Evolutionary conservation across 2,329 filamentous ascomycete genomes (phyloP), one percentile per base, ranked within the genome.

Genomic region (Periconia digitata): DNA sequence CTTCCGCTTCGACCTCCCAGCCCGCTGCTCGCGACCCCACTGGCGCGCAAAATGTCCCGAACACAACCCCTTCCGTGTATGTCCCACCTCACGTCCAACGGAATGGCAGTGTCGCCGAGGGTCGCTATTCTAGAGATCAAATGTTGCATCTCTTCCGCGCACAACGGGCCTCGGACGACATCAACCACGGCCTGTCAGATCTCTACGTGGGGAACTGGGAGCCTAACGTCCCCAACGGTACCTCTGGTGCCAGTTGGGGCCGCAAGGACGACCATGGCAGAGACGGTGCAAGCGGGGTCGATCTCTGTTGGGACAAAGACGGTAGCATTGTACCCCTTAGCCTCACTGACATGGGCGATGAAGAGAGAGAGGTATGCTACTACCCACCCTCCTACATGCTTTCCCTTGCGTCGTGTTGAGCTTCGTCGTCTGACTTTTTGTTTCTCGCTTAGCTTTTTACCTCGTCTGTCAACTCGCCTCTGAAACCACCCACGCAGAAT

Each of bases 381-480:
- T 17, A 8, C 36, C 40, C 18, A 46, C 40, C 38, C 32, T 44
- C 8, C 18, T 27, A 40, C 40, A 38, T 48, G 42, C 22, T 21
- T 48, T 16, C n/a, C n/a, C 6, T 42, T 43, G 32, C 5, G 10
- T 32, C 27, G 10, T 32, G 27, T 32, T 32, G 12, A 13, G 27
- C n/a, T 32, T 32, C 10, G n/a, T 10, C 27, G 5, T 5, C 59
- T 62, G 48, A 64, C 52, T 6, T 43, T 44, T 45, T 42, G 36
- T 41, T 51, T 43, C 46, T 69, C 51, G 50, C 56, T 59, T 63
- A 96, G 87, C 77, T 88, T 54, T 96, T 96, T 72, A 74, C 84
- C 43, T 83, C 82, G 43, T 94, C 95, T 55, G 91, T 99, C 67
- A 99, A 97, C 71, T 96, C 94, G 29, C 88, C 91, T 27, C 78